Base-by-base conservation (phyloP, 306 rosid species). In the Pueraria montana region DNA sequence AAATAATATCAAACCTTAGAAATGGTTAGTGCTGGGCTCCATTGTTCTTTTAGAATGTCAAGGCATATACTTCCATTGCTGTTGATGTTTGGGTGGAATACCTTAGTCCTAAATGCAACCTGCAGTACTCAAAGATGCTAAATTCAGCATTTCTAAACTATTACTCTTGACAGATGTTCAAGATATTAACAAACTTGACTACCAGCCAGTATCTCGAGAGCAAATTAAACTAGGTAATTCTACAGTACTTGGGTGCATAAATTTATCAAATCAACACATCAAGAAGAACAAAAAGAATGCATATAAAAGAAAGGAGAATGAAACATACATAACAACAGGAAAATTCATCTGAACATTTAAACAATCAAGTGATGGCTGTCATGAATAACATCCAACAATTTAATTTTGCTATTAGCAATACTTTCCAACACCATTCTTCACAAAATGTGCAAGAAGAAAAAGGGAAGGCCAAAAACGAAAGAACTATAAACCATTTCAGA, bases 81-180 rank as follows among this genome's bases (percentile, higher is more conserved):
- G 64, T 92, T 94, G 83, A 94, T 91, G 84, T 94, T 94, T 27
- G 98, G 98, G 84, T 94, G 98, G 89, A 92, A 94, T n/a, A 94
- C 97, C 90, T 92, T 94, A 13, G 97, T 94, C 93, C 93, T 92
- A 76, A 94, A 92, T 36, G 97, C 93, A 80, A 94, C 98, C 98
- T 92, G 92, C 86, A 78, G 58, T 24, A 77, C 16, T 61, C 10
- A 46, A 78, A 46, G 21, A 3, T 11, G 65, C 62, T 38, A 84
- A 64, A 27, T 49, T 76, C 34, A 48, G 7, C 16, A 65, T 45
- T 65, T 72, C 26, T 5, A 30, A 58, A 13, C 30, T 43, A 72
- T 13, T 40, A 26, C 32, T 59, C 80, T 46, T 8, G 11, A 79
- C 48, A 43, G 43, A 5, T 14, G 53, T 24, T 26, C 38, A 56